A percentile compares a stretch with the other conserved stretches of the same genome.
phyloP scores from a whole-genome alignment of 768 basidiomycete species.

The Kwoniella dendrophila region DNA sequence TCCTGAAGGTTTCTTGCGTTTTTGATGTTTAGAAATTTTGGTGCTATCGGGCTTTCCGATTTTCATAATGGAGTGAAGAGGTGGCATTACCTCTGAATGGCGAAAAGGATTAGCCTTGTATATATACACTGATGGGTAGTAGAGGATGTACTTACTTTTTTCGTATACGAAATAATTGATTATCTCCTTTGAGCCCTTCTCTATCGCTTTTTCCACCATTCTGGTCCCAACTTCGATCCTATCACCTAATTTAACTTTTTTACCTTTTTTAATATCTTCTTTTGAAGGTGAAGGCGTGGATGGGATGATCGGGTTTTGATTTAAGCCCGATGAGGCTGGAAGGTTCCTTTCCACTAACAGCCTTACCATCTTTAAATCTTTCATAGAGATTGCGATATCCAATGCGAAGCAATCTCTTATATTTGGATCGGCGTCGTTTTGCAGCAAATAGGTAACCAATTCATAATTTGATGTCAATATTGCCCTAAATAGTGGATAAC shows the following conservation, averaged over 20 bases:
- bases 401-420: slow-evolving; percentile 69
- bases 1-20: slow-evolving; percentile 5
- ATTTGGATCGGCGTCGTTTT: slow-evolving; percentile 70
- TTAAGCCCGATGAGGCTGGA: neutral
- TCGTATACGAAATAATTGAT: slow-evolving; percentile 53
- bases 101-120: neutral
- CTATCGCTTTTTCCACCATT: slow-evolving; percentile 42
- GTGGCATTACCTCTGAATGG: slow-evolving; percentile 37
- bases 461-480: slow-evolving; percentile 68
- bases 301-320: neutral
- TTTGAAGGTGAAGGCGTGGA: slow-evolving; percentile 29
- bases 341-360: slow-evolving; percentile 70
- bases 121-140: neutral
- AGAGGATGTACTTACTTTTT: slow-evolving; percentile 41
- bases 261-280: slow-evolving; percentile 6
- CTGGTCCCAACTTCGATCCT: slow-evolving; percentile 29
- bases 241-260: slow-evolving; percentile 28
- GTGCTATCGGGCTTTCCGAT: slow-evolving; percentile 21
- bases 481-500: slow-evolving; percentile 80
- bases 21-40: neutral
- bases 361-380: slow-evolving; percentile 69
- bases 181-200: slow-evolving; percentile 44
- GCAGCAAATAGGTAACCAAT: slow-evolving; percentile 71
- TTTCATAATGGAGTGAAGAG: slow-evolving; percentile 41
- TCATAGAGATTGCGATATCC: slow-evolving; percentile 71